These are phyloP conservation scores for Phytophthora quininea DNA, from an alignment of 352 stramenopile genomes.

Conservation along the genomic window DNA sequence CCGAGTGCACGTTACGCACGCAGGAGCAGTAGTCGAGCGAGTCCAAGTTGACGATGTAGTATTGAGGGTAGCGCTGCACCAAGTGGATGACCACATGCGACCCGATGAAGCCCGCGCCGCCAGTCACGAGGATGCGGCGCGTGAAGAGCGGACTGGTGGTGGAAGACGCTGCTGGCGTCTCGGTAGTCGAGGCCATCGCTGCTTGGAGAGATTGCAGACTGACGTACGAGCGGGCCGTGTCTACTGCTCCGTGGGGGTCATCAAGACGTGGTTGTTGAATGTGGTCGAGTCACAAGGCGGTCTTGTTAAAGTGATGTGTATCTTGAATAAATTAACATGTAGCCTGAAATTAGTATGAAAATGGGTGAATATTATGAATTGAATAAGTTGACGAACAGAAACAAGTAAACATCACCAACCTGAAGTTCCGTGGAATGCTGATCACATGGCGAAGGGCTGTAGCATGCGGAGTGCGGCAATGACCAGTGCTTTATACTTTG, in stretches of 20 bases:
- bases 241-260: slow-evolving; percentile 5
- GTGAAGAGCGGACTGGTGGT: slow-evolving; percentile 25
- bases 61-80: slow-evolving; percentile 96
- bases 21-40: slow-evolving; percentile 87
- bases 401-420: background rate
- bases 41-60: slow-evolving; percentile 98
- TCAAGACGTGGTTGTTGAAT: slow-evolving; percentile 15
- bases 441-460: background rate
- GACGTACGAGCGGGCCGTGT: slow-evolving; percentile 7
- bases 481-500: too few relatives aligned
- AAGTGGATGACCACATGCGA: slow-evolving; percentile 97
- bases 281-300: slow-evolving; percentile 16
- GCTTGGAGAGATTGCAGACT: slow-evolving; percentile 10
- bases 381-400: background rate
- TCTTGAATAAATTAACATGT: background rate
- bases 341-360: background rate
- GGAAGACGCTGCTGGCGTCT: background rate
- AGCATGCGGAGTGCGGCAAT: too few relatives aligned
- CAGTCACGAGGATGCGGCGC: slow-evolving; percentile 97
- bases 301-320: background rate
- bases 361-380: background rate
- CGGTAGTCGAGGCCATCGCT: too few relatives aligned
- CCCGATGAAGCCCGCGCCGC: slow-evolving; percentile 96
- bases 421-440: background rate
- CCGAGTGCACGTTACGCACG: slow-evolving; percentile 70